Base-by-base conservation (phyloP, 2,329 filamentous ascomycete species). In the Clarireedia hainanense region DNA sequence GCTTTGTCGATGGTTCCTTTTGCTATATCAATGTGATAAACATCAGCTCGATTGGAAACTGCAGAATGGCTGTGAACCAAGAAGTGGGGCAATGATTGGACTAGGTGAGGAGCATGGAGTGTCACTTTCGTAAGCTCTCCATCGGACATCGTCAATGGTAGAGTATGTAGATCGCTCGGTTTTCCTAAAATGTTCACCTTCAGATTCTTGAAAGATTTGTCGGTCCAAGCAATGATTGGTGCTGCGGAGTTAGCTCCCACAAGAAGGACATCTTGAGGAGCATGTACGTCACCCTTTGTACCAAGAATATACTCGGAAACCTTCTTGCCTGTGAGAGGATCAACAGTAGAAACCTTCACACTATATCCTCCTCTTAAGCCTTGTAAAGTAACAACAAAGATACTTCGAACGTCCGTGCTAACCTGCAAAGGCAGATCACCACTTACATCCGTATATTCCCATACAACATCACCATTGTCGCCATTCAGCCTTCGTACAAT, bases 11-110 rank as follows among this genome's bases (percentile, higher is more conserved):
- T 79, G 17, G 78, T 80, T 53, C 78, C 80, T 57, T 77, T 85
- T 72, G 85, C 85, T 51, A 89, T 71, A 63, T 95, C 81, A 57
- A 95, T 80, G 65, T 95, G 89, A 67, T 86, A 96, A 30, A 97
- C 86, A 59, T 95, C 87, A 3, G 87, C 92, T 75, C 88, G 89
- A 67, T 91, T 88, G 17, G 83, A 83, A 2, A 75, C 75, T 37
- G 76, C 76, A 0, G 89, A 89, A 64, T 85, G 79, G 64, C 83
- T 90, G 63, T 96, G 88, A 5, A 96, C 87, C 34, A 96, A 75
- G 73, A 96, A 95, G 73, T 95, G 90, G 39, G 89, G 78, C 47
- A 84, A 77, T 4, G 88, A 86, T 66, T 88, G 86, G 30, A 83
- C 73, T 55, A 86, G 77, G 61, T 84, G 83, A 15, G 90, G 86